Percentiles rank a stretch among this genome's conserved stretches.
Conservation (phyloP, 2,329 filamentous ascomycete genomes). For the Apiospora sp. region DNA sequence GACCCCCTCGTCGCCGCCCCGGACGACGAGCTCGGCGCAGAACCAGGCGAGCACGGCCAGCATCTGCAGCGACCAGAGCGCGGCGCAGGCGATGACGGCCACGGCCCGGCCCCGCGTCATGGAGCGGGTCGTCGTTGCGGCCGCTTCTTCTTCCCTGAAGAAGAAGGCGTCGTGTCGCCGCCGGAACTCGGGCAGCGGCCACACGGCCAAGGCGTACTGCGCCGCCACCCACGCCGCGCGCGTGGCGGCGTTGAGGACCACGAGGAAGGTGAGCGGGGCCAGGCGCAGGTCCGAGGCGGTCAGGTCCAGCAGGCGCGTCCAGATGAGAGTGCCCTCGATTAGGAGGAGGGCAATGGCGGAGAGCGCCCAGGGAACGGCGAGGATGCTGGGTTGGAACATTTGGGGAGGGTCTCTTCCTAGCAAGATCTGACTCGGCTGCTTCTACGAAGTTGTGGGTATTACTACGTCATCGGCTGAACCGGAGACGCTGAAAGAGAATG, state of each 20-base stretch:
- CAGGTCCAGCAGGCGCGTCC: background rate
- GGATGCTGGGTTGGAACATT: slow-evolving; percentile 2
- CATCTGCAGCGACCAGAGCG: slow-evolving; percentile 20
- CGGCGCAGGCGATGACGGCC: background rate
- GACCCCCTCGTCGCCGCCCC: slow-evolving; percentile 11
- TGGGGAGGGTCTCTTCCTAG: background rate
- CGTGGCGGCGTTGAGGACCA: slow-evolving; percentile 11
- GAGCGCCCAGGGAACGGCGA: slow-evolving; percentile 9
- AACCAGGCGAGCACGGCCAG: slow-evolving; percentile 14
- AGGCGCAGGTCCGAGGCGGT: background rate
- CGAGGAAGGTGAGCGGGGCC: background rate
- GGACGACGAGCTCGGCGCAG: slow-evolving; percentile 14
- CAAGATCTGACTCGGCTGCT: background rate
- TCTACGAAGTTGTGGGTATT: background rate
- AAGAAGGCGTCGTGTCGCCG: slow-evolving; percentile 17
- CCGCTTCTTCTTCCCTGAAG: background rate
- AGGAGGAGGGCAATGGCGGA: slow-evolving; percentile 6
- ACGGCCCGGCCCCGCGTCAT: background rate
- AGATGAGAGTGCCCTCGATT: background rate
- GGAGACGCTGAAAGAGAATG: background rate
- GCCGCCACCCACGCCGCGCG: background rate
- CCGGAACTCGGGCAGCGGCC: slow-evolving; percentile 10
- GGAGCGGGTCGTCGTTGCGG: background rate
- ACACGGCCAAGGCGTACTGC: background rate
- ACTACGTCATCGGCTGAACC: background rate